Conservation (phyloP, 352 stramenopile species). For the Globisporangium megalacanthum region DNA sequence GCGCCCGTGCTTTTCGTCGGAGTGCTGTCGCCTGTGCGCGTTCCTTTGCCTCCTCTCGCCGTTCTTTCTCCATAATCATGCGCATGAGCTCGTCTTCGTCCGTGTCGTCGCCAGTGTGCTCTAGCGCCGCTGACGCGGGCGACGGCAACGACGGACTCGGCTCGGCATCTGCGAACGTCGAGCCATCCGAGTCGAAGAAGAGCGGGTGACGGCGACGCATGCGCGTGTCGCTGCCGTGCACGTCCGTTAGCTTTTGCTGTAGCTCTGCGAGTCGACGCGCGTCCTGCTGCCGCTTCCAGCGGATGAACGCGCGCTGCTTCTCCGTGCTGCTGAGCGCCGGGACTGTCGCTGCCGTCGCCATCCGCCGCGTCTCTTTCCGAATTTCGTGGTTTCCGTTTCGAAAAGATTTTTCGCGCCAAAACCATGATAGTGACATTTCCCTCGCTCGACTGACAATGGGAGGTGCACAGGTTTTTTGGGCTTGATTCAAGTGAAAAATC, state of each 20-base stretch:
- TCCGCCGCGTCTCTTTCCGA: constrained; percentile 1
- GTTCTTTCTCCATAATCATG: constrained; percentile 30
- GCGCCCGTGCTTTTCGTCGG: constrained; percentile 1
- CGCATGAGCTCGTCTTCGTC: constrained; percentile 42
- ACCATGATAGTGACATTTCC: neutral
- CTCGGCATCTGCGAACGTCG: constrained; percentile 9
- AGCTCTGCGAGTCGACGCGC: too few species aligned
- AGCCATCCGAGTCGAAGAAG: neutral
- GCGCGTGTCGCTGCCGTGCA: neutral
- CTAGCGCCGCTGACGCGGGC: neutral
- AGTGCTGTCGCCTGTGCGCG: constrained; percentile 9
- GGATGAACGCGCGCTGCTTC: constrained; percentile 17
- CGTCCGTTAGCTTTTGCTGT: neutral
- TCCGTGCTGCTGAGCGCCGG: neutral
- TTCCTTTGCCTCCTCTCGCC: constrained; percentile 8
- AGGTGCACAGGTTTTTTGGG: too few species aligned
- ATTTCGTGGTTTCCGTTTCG: neutral
- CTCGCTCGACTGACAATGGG: neutral
- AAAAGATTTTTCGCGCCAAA: neutral
- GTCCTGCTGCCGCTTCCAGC: constrained; percentile 18
- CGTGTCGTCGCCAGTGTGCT: constrained; percentile 1
- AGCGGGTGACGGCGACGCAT: neutral
- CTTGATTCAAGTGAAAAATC: too few species aligned
- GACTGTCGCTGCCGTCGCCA: neutral
- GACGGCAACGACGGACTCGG: constrained; percentile 7